These are phyloP conservation scores for Lyophyllum semitale DNA, from an alignment of 768 basidiomycete genomes.

Conservation along the genomic window DNA sequence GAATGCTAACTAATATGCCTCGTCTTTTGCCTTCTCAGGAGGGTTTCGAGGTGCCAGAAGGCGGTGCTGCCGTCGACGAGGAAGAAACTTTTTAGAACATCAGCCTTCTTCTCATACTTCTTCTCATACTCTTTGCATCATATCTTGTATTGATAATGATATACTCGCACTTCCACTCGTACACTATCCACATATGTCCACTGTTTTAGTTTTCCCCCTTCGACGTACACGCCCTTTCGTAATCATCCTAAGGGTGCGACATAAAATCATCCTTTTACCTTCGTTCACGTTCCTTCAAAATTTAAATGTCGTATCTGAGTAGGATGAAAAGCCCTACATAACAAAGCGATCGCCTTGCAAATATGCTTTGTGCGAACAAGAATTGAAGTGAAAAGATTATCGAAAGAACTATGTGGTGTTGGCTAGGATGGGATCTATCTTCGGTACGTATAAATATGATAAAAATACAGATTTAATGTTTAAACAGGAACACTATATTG, in stretches of 20 bases:
- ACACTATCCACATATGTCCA: slow-evolving; percentile 5
- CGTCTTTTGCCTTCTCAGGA: slow-evolving; percentile 56
- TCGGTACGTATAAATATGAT: not conserved
- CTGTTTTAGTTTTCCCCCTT: slow-evolving; percentile 35
- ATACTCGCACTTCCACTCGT: slow-evolving; percentile 10
- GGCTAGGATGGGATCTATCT: not conserved
- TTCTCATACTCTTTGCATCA: slow-evolving; percentile 3
- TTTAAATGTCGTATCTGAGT: no score
- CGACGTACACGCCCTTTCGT: not conserved
- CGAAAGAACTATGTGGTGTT: not conserved
- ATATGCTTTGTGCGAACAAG: not conserved
- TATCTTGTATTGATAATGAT: slow-evolving; percentile 15
- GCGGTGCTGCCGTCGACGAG: slow-evolving; percentile 56
- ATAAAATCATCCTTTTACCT: not conserved
- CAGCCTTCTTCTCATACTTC: no score
- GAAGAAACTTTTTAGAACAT: slow-evolving; percentile 73
- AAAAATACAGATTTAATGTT: slow-evolving; percentile 1
- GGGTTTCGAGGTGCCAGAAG: slow-evolving; percentile 90
- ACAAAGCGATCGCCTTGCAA: not conserved
- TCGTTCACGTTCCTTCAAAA: no score
- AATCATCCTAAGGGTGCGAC: not conserved
- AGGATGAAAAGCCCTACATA: no score
- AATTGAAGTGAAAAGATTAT: not conserved
- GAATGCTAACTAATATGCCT: slow-evolving; percentile 4
- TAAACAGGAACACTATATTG: not conserved